These are phyloP conservation scores for Rosellinia necatrix DNA, from an alignment of 2,329 filamentous ascomycete genomes.

Conservation along the genomic window DNA sequence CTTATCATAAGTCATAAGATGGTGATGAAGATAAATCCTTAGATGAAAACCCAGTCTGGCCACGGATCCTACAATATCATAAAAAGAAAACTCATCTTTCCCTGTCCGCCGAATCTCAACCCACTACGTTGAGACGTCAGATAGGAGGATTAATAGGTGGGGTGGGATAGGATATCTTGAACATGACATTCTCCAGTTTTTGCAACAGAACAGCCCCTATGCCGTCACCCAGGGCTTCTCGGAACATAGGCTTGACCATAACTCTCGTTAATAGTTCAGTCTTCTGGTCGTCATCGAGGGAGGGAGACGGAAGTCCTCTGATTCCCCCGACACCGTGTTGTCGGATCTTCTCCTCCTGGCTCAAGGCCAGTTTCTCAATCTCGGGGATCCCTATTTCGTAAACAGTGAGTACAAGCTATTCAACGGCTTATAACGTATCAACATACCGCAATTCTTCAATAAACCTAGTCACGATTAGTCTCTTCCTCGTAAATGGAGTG, in stretches of 20 bases:
- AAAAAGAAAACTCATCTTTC: background rate
- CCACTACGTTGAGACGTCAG: background rate
- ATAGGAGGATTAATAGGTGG: slow-evolving; percentile 17
- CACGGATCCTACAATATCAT: background rate
- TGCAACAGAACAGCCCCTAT: slow-evolving; percentile 10
- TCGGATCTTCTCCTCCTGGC: slow-evolving; percentile 13
- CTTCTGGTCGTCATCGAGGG: slow-evolving; percentile 17
- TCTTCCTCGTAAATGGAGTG: background rate
- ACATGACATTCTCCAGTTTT: slow-evolving; percentile 20
- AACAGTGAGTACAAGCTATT: background rate
- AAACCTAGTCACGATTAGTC: slow-evolving; percentile 2
- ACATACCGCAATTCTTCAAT: slow-evolving; percentile 22
- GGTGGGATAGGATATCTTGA: slow-evolving; percentile 23
- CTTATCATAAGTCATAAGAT: too few relatives aligned
- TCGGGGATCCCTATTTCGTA: slow-evolving; percentile 15
- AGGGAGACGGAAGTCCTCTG: slow-evolving; percentile 12
- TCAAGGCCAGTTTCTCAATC: slow-evolving; percentile 20
- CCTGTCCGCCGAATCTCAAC: background rate
- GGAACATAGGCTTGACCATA: slow-evolving; percentile 17
- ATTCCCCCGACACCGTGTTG: slow-evolving; percentile 1
- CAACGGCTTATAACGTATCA: background rate
- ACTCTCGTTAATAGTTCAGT: slow-evolving; percentile 25
- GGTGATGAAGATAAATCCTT: too few relatives aligned
- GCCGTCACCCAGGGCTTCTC: slow-evolving; percentile 1
- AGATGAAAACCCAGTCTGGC: too few relatives aligned